Conservation (phyloP, 371 early-diverging fungal genomes). For the Lichtheimia hyalospora region DNA sequence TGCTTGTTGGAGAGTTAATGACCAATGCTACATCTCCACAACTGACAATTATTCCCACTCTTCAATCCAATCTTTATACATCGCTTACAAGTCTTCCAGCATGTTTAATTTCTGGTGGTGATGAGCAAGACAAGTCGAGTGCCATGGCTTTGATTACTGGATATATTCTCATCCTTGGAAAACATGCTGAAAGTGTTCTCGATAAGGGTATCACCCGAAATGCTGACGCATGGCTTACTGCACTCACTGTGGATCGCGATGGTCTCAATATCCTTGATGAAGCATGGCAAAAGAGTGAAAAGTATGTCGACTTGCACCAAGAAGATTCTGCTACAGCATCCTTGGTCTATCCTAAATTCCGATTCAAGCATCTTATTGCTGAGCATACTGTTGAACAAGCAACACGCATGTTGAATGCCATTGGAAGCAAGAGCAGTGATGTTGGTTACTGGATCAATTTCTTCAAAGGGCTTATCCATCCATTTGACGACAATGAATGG, state of each 20-base stretch:
- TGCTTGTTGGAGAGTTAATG: slow-evolving; percentile 23
- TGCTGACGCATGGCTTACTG: slow-evolving; percentile 45
- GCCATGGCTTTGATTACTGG: slow-evolving; percentile 45
- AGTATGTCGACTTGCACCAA: slow-evolving; percentile 19
- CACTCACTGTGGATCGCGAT: slow-evolving; percentile 44
- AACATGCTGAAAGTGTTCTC: slow-evolving; percentile 35
- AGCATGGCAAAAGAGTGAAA: slow-evolving; percentile 8
- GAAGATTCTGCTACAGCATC: not conserved
- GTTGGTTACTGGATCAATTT: slow-evolving; percentile 41
- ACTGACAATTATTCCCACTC: slow-evolving; percentile 24
- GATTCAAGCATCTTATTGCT: slow-evolving; percentile 43
- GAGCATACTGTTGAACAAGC: slow-evolving; percentile 29
- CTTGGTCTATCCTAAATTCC: slow-evolving; percentile 40
- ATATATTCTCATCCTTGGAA: slow-evolving; percentile 37
- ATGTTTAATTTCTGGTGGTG: slow-evolving; percentile 32
- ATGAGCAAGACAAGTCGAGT: slow-evolving; percentile 43
- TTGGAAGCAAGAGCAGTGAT: slow-evolving; percentile 45
- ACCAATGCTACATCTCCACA: slow-evolving; percentile 12
- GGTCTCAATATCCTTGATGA: slow-evolving; percentile 45
- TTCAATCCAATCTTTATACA: slow-evolving; percentile 46
- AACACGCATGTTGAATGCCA: slow-evolving; percentile 39
- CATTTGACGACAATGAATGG: slow-evolving; percentile 14
- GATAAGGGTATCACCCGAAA: slow-evolving; percentile 23
- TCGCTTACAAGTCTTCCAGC: slow-evolving; percentile 44
- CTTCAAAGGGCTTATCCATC: slow-evolving; percentile 40